Conservation (phyloP, 176 grass and related monocot species). For the Eremochloa ophiuroides region DNA sequence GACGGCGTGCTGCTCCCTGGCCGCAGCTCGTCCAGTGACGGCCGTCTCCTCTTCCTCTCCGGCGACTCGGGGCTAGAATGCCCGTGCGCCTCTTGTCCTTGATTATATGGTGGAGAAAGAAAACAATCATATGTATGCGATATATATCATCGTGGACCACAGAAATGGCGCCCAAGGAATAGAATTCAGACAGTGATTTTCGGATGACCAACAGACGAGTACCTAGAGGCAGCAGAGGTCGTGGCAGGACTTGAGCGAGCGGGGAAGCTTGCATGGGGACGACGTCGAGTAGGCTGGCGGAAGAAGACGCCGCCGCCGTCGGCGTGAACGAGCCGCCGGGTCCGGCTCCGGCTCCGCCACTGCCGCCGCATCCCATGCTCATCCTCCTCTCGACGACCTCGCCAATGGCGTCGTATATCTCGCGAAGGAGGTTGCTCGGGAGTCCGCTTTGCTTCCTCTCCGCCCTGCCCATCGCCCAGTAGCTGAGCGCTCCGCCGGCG, state of each 20-base stretch:
- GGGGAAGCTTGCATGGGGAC: slow-evolving; percentile 35
- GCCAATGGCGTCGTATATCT: slow-evolving; percentile 69
- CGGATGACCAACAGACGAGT: not conserved
- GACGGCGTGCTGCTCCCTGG: slow-evolving; percentile 12
- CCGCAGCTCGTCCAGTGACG: slow-evolving; percentile 15
- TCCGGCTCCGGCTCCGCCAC: not conserved
- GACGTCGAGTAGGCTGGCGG: not conserved
- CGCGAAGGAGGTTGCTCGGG: slow-evolving; percentile 67
- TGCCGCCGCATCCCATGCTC: slow-evolving; percentile 6
- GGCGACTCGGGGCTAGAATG: slow-evolving; percentile 22
- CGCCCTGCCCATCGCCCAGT: slow-evolving; percentile 76
- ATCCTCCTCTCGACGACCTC: slow-evolving; percentile 57
- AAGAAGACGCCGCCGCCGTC: not conserved
- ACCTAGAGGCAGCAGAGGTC: slow-evolving; percentile 13
- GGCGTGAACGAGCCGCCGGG: slow-evolving; percentile 3
- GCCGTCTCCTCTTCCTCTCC: slow-evolving; percentile 39
- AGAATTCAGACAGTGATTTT: slow-evolving; percentile 8
- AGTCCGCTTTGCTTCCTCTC: slow-evolving; percentile 74
- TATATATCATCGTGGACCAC: not conserved
- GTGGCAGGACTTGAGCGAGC: slow-evolving; percentile 33
- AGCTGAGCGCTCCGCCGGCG: slow-evolving; percentile 33
- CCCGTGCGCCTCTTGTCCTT: slow-evolving; percentile 12
- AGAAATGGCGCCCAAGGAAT: not conserved
- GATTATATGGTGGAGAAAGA: not conserved
- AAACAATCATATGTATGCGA: not conserved